Percentiles rank a stretch among this genome's conserved stretches.
phyloP scores from a whole-genome alignment of 176 grass and related monocot species.

The Secale cereale region DNA sequence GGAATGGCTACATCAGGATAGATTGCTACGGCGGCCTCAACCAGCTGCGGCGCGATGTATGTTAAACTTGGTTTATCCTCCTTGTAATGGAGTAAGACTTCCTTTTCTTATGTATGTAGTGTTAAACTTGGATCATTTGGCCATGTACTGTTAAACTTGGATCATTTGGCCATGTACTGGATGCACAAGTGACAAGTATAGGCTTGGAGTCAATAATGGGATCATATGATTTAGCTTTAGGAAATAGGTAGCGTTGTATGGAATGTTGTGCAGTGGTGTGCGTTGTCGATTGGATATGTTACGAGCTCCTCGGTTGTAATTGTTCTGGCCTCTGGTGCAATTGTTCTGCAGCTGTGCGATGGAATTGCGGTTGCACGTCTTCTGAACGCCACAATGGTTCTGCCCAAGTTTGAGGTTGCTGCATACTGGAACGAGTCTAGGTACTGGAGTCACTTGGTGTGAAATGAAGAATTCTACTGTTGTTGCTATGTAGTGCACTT shows the following conservation, averaged over 20 bases:
- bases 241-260: background rate
- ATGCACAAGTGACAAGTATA: background rate
- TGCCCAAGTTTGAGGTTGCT: constrained; percentile 90
- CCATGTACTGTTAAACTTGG: background rate
- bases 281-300: background rate
- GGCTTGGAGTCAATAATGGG: background rate
- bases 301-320: constrained; percentile 5
- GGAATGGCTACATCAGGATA: constrained; percentile 74
- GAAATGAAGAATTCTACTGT: background rate
- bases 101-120: background rate
- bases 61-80: constrained; percentile 31
- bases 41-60: constrained; percentile 96
- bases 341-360: constrained; percentile 74
- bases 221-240: constrained; percentile 11
- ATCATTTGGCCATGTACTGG: background rate
- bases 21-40: constrained; percentile 95
- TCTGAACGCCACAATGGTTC: constrained; percentile 85
- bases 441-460: constrained; percentile 17
- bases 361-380: constrained; percentile 76
- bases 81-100: background rate
- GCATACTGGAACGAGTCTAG: constrained; percentile 99
- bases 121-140: background rate
- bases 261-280: background rate
- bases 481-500: constrained; percentile 9
- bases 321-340: background rate